phyloP scores from a whole-genome alignment of 2,329 filamentous ascomycete species.

The Neoscytalidium dimidiatum region DNA sequence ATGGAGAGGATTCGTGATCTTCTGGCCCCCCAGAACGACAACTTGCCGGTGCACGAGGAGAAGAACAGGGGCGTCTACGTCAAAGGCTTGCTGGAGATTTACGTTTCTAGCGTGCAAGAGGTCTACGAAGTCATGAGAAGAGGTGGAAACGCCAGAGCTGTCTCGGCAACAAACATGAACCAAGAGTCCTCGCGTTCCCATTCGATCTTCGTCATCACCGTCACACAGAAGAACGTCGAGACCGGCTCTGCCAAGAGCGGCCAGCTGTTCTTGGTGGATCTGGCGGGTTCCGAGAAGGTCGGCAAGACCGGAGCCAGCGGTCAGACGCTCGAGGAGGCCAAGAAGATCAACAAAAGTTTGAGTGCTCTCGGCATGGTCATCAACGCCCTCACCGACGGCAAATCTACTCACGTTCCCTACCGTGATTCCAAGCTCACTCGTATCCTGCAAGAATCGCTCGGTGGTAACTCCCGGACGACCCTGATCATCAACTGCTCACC shows the following conservation, averaged over 20 bases:
- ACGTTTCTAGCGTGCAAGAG: slow-evolving; percentile 92
- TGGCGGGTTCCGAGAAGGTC: slow-evolving; percentile 97
- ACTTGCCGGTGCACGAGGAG: slow-evolving; percentile 96
- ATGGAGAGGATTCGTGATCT: slow-evolving; percentile 98
- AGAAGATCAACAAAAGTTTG: slow-evolving; percentile 99
- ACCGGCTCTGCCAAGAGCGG: slow-evolving; percentile 95
- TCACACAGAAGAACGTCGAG: slow-evolving; percentile 97
- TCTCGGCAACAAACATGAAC: slow-evolving; percentile 98
- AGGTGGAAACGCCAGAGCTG: slow-evolving; percentile 85
- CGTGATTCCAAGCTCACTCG: slow-evolving; percentile 97
- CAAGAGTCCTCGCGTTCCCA: slow-evolving; percentile 97
- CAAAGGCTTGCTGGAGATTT: slow-evolving; percentile 91
- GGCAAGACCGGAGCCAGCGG: slow-evolving; percentile 98
- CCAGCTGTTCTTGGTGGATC: slow-evolving; percentile 94
- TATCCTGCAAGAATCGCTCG: slow-evolving; percentile 94
- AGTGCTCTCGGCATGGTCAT: slow-evolving; percentile 99
- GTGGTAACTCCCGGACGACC: slow-evolving; percentile 97
- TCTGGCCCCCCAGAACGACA: slow-evolving; percentile 89
- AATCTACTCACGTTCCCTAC: slow-evolving; percentile 94
- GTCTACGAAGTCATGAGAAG: slow-evolving; percentile 96
- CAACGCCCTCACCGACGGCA: slow-evolving; percentile 93
- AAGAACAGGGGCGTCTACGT: slow-evolving; percentile 96
- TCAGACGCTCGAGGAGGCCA: slow-evolving; percentile 95
- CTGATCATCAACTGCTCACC: slow-evolving; percentile 99
- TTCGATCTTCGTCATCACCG: slow-evolving; percentile 95